These are phyloP conservation scores for Meripilus lineatus DNA, from an alignment of 1,284 basidiomycete genomes.

Conservation along the genomic window DNA sequence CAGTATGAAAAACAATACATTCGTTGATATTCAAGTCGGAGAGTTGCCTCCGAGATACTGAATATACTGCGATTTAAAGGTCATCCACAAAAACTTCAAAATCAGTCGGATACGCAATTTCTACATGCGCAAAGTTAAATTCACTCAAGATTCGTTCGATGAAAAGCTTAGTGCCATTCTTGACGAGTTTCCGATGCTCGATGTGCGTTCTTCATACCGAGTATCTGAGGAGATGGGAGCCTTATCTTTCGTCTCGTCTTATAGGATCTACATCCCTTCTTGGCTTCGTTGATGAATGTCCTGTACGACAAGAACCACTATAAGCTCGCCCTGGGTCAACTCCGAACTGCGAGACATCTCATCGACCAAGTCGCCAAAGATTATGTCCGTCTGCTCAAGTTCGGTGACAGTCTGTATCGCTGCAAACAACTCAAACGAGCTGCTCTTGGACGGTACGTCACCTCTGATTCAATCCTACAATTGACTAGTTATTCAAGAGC, in stretches of 20 bases:
- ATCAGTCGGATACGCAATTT: constrained; percentile 93
- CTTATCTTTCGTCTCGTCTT: no score
- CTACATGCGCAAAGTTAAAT: constrained; percentile 99
- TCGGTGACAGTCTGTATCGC: constrained; percentile 92
- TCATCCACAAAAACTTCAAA: constrained; percentile 99
- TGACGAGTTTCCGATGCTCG: constrained; percentile 94
- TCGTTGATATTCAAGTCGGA: not conserved
- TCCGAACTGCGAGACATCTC: constrained; percentile 88
- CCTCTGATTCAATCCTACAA: not conserved
- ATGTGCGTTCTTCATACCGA: constrained; percentile 50
- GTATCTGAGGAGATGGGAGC: not conserved
- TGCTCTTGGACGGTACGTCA: constrained; percentile 81
- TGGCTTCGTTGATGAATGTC: constrained; percentile 91
- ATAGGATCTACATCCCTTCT: constrained; percentile 92
- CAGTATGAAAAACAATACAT: constrained; percentile 61
- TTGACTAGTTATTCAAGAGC: not conserved
- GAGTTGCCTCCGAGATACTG: not conserved
- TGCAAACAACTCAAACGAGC: constrained; percentile 97
- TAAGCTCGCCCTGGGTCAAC: constrained; percentile 93
- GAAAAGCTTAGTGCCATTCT: constrained; percentile 95
- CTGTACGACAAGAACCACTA: constrained; percentile 99
- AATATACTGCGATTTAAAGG: constrained; percentile 35
- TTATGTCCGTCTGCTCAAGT: constrained; percentile 92
- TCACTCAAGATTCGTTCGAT: constrained; percentile 96
- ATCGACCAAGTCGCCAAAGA: constrained; percentile 96